Conservation (phyloP, 140 eudicot species). For the Senecio squalidus region DNA sequence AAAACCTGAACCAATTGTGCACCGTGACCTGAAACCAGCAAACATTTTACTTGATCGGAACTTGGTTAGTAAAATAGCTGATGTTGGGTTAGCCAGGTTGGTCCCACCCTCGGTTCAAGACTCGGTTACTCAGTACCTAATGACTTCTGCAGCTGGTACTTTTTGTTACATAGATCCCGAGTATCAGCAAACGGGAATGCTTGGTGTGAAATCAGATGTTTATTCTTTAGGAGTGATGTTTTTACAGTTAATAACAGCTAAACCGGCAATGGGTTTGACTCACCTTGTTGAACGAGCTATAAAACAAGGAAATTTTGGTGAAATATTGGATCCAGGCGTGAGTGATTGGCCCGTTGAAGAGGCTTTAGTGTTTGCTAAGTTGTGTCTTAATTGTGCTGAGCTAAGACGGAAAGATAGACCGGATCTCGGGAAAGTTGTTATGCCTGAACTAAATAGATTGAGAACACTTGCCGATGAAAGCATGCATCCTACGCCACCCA, state of each 20-base stretch:
- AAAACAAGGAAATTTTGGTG: slow-evolving; percentile 45
- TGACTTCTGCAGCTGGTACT: slow-evolving; percentile 80
- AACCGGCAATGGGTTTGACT: slow-evolving; percentile 66
- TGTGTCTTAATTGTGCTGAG: slow-evolving; percentile 54
- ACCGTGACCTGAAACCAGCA: slow-evolving; percentile 73
- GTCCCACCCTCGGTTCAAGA: slow-evolving; percentile 61
- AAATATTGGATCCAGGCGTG: slow-evolving; percentile 51
- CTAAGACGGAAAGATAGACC: slow-evolving; percentile 68
- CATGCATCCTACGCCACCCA: not conserved
- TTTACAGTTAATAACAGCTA: slow-evolving; percentile 63
- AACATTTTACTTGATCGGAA: slow-evolving; percentile 64
- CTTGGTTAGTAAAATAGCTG: slow-evolving; percentile 59
- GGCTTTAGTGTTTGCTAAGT: slow-evolving; percentile 46
- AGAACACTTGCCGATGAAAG: slow-evolving; percentile 38
- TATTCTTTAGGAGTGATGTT: slow-evolving; percentile 64
- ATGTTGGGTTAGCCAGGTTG: slow-evolving; percentile 68
- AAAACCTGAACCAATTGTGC: slow-evolving; percentile 73
- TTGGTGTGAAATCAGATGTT: slow-evolving; percentile 67
- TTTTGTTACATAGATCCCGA: slow-evolving; percentile 83
- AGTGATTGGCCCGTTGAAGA: slow-evolving; percentile 73
- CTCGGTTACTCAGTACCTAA: slow-evolving; percentile 50
- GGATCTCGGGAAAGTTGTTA: slow-evolving; percentile 45
- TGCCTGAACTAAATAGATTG: slow-evolving; percentile 60
- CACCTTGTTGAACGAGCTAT: slow-evolving; percentile 56
- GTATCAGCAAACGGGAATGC: slow-evolving; percentile 72